Percentiles rank a stretch among this genome's conserved stretches.
Evolutionary conservation across 2,329 filamentous ascomycete species (phyloP).

Genomic region (Colletotrichum paranaense): DNA sequence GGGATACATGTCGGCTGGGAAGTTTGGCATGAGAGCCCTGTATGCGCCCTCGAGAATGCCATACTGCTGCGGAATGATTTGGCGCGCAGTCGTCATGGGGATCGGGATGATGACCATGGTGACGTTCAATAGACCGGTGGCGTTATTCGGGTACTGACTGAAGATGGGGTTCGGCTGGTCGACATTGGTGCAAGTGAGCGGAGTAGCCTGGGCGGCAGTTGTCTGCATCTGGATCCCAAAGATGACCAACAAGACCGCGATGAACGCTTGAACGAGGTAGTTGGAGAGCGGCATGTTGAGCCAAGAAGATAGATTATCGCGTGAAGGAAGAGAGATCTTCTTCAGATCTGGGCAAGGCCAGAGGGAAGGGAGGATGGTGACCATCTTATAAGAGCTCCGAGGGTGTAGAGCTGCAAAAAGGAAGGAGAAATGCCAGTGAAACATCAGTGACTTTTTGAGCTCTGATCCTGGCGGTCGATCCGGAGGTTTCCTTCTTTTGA

Average conservation of each 20-base stretch:
- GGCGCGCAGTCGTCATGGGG: constrained; percentile 55
- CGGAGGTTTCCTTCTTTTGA: background rate
- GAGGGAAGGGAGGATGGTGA: constrained; percentile 22
- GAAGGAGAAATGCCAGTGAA: background rate
- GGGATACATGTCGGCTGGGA: constrained; percentile 64
- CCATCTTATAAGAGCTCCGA: constrained; percentile 28
- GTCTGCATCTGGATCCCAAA: constrained; percentile 26
- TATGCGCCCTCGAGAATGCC: constrained; percentile 62
- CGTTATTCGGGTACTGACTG: constrained; percentile 55
- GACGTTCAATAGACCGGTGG: constrained; percentile 65
- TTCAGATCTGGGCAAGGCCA: constrained; percentile 15
- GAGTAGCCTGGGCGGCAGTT: constrained; percentile 9
- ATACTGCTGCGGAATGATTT: constrained; percentile 60
- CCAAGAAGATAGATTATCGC: constrained; percentile 13
- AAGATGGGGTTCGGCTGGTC: constrained; percentile 57
- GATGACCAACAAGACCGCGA: constrained; percentile 28
- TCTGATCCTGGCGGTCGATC: constrained; percentile 20
- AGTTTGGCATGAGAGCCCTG: constrained; percentile 56
- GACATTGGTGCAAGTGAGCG: constrained; percentile 19
- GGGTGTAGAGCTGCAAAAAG: background rate
- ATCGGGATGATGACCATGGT: constrained; percentile 65
- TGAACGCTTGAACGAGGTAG: constrained; percentile 28
- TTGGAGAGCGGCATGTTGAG: constrained; percentile 27
- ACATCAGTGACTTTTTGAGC: constrained; percentile 8
- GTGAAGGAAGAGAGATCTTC: constrained; percentile 2